A percentile compares a stretch with the other conserved stretches of the same genome.
Evolutionary conservation across 1,284 basidiomycete species (phyloP).

Genomic region (Austroboletus novae-zelandiae): DNA sequence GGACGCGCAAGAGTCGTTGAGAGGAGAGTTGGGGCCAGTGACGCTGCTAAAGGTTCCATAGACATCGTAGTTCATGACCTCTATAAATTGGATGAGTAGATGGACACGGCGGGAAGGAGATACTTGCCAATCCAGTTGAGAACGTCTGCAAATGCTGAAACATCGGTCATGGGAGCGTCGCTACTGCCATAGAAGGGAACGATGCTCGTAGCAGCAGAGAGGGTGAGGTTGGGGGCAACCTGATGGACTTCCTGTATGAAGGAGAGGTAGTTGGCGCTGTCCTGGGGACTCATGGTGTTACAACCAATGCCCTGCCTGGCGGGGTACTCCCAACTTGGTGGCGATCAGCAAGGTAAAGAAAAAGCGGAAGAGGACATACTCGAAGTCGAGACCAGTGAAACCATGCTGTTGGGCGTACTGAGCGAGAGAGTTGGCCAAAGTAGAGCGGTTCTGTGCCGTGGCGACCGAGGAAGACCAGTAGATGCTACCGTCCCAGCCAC

Average conservation of each 20-base stretch:
- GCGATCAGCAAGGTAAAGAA: constrained; percentile 1
- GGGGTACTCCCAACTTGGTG: constrained; percentile 84
- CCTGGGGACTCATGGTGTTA: constrained; percentile 61
- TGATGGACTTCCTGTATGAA: constrained; percentile 75
- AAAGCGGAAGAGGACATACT: constrained; percentile 44
- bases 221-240: constrained; percentile 57
- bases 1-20: constrained; percentile 73
- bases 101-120: constrained; percentile 14
- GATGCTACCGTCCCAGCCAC: constrained; percentile 82
- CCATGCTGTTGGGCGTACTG: constrained; percentile 60
- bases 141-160: constrained; percentile 65
- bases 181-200: constrained; percentile 63
- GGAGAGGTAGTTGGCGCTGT: constrained; percentile 69
- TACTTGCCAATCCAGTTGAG: constrained; percentile 67
- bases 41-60: constrained; percentile 54
- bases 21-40: constrained; percentile 80
- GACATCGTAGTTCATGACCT: constrained; percentile 88
- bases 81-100: constrained; percentile 25
- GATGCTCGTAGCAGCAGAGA: constrained; percentile 73
- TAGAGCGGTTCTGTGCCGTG: constrained; percentile 55
- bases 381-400: constrained; percentile 85
- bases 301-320: constrained; percentile 67
- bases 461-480: constrained; percentile 78
- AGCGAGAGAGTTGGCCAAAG: constrained; percentile 66
- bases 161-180: constrained; percentile 58